Conservation (phyloP, 805 yeast species). For the Hanseniaspora mollemarum region DNA sequence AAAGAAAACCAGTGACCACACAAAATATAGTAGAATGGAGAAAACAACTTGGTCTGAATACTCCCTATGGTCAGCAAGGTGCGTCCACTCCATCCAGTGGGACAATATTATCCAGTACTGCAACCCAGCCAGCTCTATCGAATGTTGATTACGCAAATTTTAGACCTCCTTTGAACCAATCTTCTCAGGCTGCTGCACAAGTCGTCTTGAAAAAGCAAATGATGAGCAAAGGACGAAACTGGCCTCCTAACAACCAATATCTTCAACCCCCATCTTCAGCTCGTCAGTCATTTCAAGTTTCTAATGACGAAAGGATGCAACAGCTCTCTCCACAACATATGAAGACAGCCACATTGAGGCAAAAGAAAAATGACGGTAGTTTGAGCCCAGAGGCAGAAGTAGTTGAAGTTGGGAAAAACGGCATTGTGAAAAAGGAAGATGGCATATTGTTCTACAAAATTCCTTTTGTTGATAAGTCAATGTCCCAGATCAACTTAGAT, state of each 20-base stretch:
- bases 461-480: slow-evolving; percentile 2
- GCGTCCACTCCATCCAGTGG: neutral
- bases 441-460: neutral
- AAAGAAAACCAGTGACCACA: slow-evolving; percentile 27
- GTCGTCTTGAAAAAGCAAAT: slow-evolving; percentile 9
- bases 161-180: neutral
- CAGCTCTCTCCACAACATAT: neutral
- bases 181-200: slow-evolving; percentile 14
- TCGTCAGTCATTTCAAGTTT: too few relatives aligned
- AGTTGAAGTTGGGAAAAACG: neutral
- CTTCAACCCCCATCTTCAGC: neutral
- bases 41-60: slow-evolving; percentile 23
- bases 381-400: neutral
- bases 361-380: neutral
- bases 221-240: slow-evolving; percentile 5
- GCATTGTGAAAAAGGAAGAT: neutral
- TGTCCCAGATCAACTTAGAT: neutral
- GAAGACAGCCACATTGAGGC: neutral
- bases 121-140: too few relatives aligned
- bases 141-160: neutral
- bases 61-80: neutral
- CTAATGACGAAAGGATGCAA: too few relatives aligned
- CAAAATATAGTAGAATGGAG: slow-evolving; percentile 32
- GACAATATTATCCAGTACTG: neutral
- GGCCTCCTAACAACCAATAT: neutral